A percentile compares a stretch with the other conserved stretches of the same genome.
Evolutionary conservation across 163 green algal genomes (phyloP).

Genomic region (Picocystis sp.): DNA sequence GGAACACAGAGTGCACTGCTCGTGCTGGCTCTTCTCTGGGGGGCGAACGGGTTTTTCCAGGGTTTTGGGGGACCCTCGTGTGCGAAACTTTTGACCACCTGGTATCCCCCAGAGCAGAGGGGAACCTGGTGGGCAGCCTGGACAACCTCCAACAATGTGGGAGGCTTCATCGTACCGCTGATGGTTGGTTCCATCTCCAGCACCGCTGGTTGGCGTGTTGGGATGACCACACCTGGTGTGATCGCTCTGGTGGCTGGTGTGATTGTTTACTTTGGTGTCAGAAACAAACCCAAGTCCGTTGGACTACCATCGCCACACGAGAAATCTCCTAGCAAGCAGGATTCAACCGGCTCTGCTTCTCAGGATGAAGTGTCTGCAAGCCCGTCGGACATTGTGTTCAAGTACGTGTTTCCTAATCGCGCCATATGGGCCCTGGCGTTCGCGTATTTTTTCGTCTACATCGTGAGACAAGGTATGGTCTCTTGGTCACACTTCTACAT

Average conservation of each 20-base stretch:
- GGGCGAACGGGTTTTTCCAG: slow-evolving; percentile 10
- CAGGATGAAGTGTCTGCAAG: no score
- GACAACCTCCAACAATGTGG: slow-evolving; percentile 8
- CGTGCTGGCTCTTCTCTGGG: slow-evolving; percentile 3
- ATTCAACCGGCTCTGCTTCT: no score
- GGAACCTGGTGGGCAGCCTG: slow-evolving; percentile 7
- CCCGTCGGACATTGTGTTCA: neutral
- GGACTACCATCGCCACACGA: no score
- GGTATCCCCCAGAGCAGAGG: neutral
- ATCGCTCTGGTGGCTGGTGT: slow-evolving; percentile 1
- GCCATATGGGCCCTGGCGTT: slow-evolving; percentile 5
- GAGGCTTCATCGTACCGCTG: slow-evolving; percentile 4
- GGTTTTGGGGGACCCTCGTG: slow-evolving; percentile 6
- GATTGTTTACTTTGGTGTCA: slow-evolving; percentile 2
- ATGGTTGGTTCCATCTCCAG: neutral
- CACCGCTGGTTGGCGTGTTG: slow-evolving; percentile 5
- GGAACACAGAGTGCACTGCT: neutral
- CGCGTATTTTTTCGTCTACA: slow-evolving; percentile 11
- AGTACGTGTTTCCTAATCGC: slow-evolving; percentile 1
- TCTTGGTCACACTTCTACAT: slow-evolving; percentile 4
- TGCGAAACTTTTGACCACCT: slow-evolving; percentile 8
- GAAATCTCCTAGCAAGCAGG: no score
- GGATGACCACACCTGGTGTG: slow-evolving; percentile 2
- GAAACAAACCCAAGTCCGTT: neutral
- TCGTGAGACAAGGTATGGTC: neutral